Conservation (phyloP, 345 rosid genomes). For the Aethionema arabicum region DNA sequence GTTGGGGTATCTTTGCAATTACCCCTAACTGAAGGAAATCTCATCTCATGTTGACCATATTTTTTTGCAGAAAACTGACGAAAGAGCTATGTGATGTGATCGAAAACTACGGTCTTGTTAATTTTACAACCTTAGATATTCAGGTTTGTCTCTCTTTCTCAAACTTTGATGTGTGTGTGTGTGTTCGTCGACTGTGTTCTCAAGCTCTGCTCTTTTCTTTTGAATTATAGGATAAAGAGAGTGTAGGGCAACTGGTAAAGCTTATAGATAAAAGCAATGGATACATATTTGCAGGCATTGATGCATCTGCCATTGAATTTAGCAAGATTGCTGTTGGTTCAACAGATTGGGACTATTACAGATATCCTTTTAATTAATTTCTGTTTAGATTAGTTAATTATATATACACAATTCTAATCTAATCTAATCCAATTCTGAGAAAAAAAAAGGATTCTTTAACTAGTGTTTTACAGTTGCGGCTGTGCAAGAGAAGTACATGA, state of each 20-base stretch:
- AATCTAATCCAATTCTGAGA: too few relatives aligned
- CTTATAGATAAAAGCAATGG: slow-evolving; percentile 85
- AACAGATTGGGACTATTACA: slow-evolving; percentile 84
- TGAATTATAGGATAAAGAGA: slow-evolving; percentile 71
- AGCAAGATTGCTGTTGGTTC: slow-evolving; percentile 84
- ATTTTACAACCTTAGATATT: slow-evolving; percentile 81
- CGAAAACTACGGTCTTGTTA: slow-evolving; percentile 65
- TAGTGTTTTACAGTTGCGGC: slow-evolving; percentile 37
- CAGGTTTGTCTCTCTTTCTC: slow-evolving; percentile 49
- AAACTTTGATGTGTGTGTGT: slow-evolving; percentile 3
- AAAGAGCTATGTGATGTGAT: slow-evolving; percentile 70
- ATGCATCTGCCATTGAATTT: slow-evolving; percentile 83
- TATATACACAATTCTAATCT: too few relatives aligned
- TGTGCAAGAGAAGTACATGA: slow-evolving; percentile 76
- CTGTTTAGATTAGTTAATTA: background rate
- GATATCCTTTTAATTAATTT: slow-evolving; percentile 59
- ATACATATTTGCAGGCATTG: slow-evolving; percentile 72
- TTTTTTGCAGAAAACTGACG: slow-evolving; percentile 71
- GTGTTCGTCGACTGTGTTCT: background rate
- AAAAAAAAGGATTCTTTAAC: slow-evolving; percentile 28
- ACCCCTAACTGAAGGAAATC: too few relatives aligned
- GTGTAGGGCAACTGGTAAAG: slow-evolving; percentile 81
- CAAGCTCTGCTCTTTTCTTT: background rate
- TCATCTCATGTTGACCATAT: slow-evolving; percentile 9
- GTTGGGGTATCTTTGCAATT: background rate